Base-by-base conservation (phyloP, 441 rosid species). In the Bocquillonia castaneifolia region DNA sequence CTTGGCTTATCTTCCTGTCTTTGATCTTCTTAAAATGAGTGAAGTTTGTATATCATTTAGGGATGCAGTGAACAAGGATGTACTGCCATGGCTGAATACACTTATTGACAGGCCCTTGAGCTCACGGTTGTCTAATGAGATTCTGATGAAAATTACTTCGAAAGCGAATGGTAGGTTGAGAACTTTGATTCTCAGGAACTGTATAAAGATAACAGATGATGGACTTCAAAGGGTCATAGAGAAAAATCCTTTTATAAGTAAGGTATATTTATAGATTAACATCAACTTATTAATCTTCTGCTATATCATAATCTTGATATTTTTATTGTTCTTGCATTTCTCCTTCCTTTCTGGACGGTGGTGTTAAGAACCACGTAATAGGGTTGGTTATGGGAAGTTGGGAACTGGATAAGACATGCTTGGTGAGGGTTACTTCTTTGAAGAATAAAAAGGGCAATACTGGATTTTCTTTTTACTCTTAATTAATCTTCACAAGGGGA, bases 101-200 rank as follows among this genome's bases (percentile, higher is more conserved):
- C 81, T 84, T 66, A 75, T 89, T 44, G 82, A 72, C 55, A 85
- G 65, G 48, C 94, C 97, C 0, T 70, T 85, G 78, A 89, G 64
- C 70, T 88, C 84, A 67, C 78, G 82, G 79, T 72, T 93, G 25
- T 86, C 87, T 0, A 83, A 88, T 58, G 93, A 86, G 70, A 70
- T 73, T 77, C 84, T 93, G 58, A 54, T 86, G 82, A 72, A 80
- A 70, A 65, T 93, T 69, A 70, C 92, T 58, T 74, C 80, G 20
- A 82, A 83, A 67, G 91, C 91, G 22, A 79, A 82, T 68, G 85
- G 89, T 12, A 79, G 76, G 59, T 72, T 91, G 77, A 86, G 77
- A 70, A 83, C 83, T 78, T 78, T 91, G 81, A 80, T 80, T 79
- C 85, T 91, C 56, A 77, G 84, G 26, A 88, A 82, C 50, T 93